A percentile compares a stretch with the other conserved stretches of the same genome.
phyloP scores from a whole-genome alignment of 495 filamentous ascomycete genomes.

The Pyrenula aspistea region DNA sequence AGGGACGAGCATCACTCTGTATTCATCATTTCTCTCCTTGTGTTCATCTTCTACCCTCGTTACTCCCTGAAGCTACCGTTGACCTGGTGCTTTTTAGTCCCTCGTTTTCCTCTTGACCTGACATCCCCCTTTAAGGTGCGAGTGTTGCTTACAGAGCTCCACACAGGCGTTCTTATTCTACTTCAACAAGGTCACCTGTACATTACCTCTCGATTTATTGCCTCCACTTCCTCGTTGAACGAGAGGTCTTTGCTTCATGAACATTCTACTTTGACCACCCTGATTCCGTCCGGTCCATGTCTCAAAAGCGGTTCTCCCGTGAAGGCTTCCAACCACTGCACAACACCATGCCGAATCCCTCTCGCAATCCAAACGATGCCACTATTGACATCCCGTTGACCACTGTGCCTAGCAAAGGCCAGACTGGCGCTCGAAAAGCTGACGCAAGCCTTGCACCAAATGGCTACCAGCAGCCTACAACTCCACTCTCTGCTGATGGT shows the following conservation, averaged over 20 bases:
- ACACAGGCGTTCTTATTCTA: not conserved
- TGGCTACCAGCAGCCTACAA: conserved; percentile 8
- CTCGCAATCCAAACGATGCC: conserved; percentile 36
- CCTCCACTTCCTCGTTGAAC: not conserved
- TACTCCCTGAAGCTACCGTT: not conserved
- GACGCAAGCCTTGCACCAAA: conserved; percentile 16
- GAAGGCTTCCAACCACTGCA: not conserved
- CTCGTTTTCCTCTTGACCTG: not conserved
- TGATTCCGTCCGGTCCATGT: not conserved
- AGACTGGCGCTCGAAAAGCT: conserved; percentile 30
- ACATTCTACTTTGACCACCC: not conserved
- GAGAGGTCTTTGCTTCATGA: not conserved
- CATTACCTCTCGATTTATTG: not conserved
- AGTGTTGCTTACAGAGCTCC: not conserved
- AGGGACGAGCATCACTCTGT: not conserved
- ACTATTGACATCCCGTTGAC: conserved; percentile 48
- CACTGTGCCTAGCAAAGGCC: conserved; percentile 26
- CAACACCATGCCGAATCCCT: conserved; percentile 13
- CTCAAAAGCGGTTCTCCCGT: conserved; percentile 1
- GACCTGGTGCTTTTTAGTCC: not conserved
- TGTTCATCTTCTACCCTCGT: not conserved
- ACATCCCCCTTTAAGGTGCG: too few relatives aligned
- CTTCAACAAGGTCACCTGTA: not conserved
- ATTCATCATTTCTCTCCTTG: not conserved
- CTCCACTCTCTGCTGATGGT: conserved; percentile 7